phyloP scores from a whole-genome alignment of 805 yeast species.

The Wickerhamomyces sydowiorum region DNA sequence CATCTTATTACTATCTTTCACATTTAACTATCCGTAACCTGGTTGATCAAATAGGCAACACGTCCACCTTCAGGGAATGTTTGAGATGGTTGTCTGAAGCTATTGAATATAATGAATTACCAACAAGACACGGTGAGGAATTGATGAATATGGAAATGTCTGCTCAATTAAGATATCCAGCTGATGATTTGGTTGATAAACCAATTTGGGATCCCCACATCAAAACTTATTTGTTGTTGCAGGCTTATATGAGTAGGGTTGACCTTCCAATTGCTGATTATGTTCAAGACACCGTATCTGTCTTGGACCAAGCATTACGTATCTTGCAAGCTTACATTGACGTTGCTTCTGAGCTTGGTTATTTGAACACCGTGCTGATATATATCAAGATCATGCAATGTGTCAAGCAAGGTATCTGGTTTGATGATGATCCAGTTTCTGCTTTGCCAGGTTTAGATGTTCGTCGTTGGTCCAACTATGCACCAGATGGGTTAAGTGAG shows the following conservation, averaged over 20 bases:
- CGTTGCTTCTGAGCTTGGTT: slow-evolving; percentile 81
- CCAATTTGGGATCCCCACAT: slow-evolving; percentile 69
- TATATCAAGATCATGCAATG: slow-evolving; percentile 74
- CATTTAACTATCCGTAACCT: slow-evolving; percentile 80
- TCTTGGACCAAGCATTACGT: slow-evolving; percentile 91
- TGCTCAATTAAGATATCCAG: slow-evolving; percentile 48
- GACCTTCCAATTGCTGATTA: slow-evolving; percentile 94
- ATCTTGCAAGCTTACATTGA: slow-evolving; percentile 90
- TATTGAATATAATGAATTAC: slow-evolving; percentile 83
- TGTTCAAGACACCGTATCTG: slow-evolving; percentile 87
- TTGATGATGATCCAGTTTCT: slow-evolving; percentile 64
- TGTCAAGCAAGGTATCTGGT: slow-evolving; percentile 86
- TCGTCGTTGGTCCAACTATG: slow-evolving; percentile 12
- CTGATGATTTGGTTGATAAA: slow-evolving; percentile 74
- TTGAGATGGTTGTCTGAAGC: slow-evolving; percentile 89
- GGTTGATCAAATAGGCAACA: slow-evolving; percentile 41
- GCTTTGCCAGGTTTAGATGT: slow-evolving; percentile 20
- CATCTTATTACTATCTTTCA: slow-evolving; percentile 89
- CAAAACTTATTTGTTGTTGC: slow-evolving; percentile 83
- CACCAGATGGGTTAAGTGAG: slow-evolving; percentile 14
- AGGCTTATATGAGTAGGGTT: slow-evolving; percentile 79
- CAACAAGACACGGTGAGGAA: slow-evolving; percentile 53
- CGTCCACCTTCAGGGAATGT: slow-evolving; percentile 53
- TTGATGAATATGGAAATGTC: slow-evolving; percentile 85
- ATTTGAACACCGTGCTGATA: slow-evolving; percentile 50